Base-by-base conservation (phyloP, 75 land plant genomes). In the Pinus taeda region DNA sequence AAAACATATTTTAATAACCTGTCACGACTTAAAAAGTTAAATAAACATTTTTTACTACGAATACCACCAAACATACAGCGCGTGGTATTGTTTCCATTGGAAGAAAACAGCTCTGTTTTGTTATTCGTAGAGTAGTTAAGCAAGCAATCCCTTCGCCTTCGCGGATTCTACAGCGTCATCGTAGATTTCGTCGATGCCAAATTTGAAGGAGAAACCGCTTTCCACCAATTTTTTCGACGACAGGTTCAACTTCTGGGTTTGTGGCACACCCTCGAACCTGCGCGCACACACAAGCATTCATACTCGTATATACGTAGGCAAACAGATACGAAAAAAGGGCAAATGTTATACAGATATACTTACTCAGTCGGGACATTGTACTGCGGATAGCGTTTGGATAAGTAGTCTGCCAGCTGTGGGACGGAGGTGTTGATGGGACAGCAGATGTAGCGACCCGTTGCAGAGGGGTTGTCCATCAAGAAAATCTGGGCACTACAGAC, bases 131-230 rank as follows among this genome's bases (percentile, higher is more conserved):
- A 9, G 12, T 49, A 49, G 9, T 49, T 49, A 49, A 64, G 18
- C 6, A 15, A 64, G 33, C 67, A 64, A 15, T 18, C 67, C 67
- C 37, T 29, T 26, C 18, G 29, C 22, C 29, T 64, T 64, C 37
- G 5, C 22, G 6, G 15, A 26, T 6, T 64, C 33, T 15, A 64
- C 17, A 13, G 36, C 78, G 0, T 85, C 57, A 11, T 78, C 74
- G 20, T 82, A 67, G 45, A 89, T 87, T 17, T 89, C 87, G 30
- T 65, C 71, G 6, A 89, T 6, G 3, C 74, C 73, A 74, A 82
- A 74, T 73, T 80, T 80, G 81, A 72, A 89, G 0, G 22, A 60
- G 71, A 86, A 89, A 1, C 91, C 89, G 74, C 87, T 69, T 22
- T 87, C 86, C 57, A 8, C 75, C 37, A 89, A 53, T 79, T 82